Evolutionary conservation across 1,139 yeast genomes (phyloP).

Genomic region (Yamadazyma spencermartinsiae): DNA sequence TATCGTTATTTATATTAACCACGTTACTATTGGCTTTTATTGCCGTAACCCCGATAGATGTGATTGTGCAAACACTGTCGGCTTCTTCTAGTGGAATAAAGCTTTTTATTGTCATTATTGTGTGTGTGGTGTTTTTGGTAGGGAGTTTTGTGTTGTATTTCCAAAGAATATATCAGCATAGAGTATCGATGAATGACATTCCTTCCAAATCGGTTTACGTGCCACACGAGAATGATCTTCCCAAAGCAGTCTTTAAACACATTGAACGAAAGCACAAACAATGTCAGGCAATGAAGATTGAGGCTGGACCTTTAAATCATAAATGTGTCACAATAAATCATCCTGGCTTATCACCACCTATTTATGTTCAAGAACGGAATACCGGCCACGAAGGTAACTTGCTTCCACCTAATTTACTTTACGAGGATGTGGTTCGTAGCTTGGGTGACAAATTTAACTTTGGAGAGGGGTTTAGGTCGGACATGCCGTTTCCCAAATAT

Average conservation of each 20-base stretch:
- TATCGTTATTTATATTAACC: slow-evolving; percentile 53
- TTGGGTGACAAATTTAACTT: slow-evolving; percentile 53
- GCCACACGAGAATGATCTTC: slow-evolving; percentile 68
- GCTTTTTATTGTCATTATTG: slow-evolving; percentile 72
- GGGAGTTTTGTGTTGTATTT: slow-evolving; percentile 48
- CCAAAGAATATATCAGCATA: slow-evolving; percentile 56
- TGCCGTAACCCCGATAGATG: slow-evolving; percentile 73
- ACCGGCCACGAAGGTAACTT: slow-evolving; percentile 34
- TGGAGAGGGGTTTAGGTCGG: slow-evolving; percentile 41
- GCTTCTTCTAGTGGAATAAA: slow-evolving; percentile 60
- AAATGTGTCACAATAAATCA: slow-evolving; percentile 48
- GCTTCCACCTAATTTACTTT: slow-evolving; percentile 58
- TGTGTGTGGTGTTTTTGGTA: slow-evolving; percentile 61
- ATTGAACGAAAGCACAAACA: slow-evolving; percentile 39
- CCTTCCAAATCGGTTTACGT: slow-evolving; percentile 66
- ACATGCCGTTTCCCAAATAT: slow-evolving; percentile 37
- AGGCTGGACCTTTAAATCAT: slow-evolving; percentile 51
- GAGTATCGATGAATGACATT: slow-evolving; percentile 66
- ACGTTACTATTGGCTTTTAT: slow-evolving; percentile 56
- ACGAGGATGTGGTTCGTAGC: slow-evolving; percentile 62
- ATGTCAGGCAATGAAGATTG: slow-evolving; percentile 47
- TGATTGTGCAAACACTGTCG: slow-evolving; percentile 62
- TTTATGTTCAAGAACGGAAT: slow-evolving; percentile 35
- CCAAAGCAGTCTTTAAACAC: slow-evolving; percentile 42
- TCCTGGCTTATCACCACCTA: slow-evolving; percentile 61